Base-by-base conservation (phyloP, 208 protist species). In the Angomonas deanei region DNA sequence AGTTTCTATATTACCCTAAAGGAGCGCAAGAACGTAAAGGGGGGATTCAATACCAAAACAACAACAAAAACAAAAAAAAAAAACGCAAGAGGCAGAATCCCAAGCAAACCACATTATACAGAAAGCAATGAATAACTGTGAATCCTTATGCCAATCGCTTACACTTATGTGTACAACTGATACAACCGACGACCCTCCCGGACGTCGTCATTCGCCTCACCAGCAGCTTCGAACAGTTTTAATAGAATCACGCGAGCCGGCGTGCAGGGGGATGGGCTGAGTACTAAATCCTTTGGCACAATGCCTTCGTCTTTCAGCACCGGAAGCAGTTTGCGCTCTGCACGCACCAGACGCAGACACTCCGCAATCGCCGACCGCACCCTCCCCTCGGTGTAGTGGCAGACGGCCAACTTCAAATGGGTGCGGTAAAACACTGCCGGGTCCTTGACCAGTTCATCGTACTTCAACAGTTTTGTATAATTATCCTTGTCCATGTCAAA, bases 401-500 rank as follows among this genome's bases (percentile, higher is more conserved):
- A 82, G 10, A 91, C 77, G 11, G 78, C 80, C 21, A 88, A 70
- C 66, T 92, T 92, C 8, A 95, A 61, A 57, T 79, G 83, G 23
- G 76, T 68, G 27, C 61, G 64, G 66, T 95, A 95, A 57, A 95
- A 86, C 28, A 69, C 47, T 3, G 68, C 82, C 0, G 84, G 78
- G 46, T 91, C 82, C 26, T 71, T 65, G 3, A 70, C 65, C n/a
- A 91, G 66, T 36, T 90, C 76, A 47, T 91, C 82, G 57, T 81
- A 88, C 55, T 80, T 90, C 34, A 95, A 67, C 3, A 95, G 70
- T 2, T 64, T 82, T 38, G 84, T 60, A 56, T 90, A 92, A 62
- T 74, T 91, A 63, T 95, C 88, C 59, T 80, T 90, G 26, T 88
- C 80, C 15, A 86, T 68, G 26, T 86, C 80, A 61, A 85, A 92